Percentiles rank a stretch among this genome's conserved stretches.
Evolutionary conservation across 371 early-diverging fungal genomes (phyloP).

Genomic region (Parasitella parasitica): DNA sequence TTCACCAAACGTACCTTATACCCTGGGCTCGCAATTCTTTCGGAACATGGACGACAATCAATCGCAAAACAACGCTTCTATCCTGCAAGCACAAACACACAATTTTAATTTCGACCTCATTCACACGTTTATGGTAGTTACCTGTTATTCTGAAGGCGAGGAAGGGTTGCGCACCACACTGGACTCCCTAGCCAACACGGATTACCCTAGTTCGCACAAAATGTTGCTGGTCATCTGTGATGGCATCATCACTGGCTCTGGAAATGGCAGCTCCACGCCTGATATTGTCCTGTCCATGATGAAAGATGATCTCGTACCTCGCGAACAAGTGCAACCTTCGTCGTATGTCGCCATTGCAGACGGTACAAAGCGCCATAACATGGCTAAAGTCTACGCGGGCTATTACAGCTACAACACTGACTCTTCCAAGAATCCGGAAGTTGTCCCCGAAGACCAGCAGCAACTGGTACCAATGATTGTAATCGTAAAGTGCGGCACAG

Average conservation of each 20-base stretch:
- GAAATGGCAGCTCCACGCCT: slow-evolving; percentile 67
- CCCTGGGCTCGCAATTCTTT: slow-evolving; percentile 10
- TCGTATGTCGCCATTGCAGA: slow-evolving; percentile 88
- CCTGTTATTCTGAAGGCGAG: slow-evolving; percentile 86
- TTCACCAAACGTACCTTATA: slow-evolving; percentile 15
- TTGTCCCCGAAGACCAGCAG: slow-evolving; percentile 43
- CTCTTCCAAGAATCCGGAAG: slow-evolving; percentile 29
- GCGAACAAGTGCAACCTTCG: slow-evolving; percentile 55
- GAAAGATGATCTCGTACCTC: slow-evolving; percentile 64
- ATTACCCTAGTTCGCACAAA: slow-evolving; percentile 81
- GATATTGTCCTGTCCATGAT: slow-evolving; percentile 75
- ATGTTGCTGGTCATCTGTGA: slow-evolving; percentile 84
- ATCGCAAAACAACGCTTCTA: slow-evolving; percentile 5
- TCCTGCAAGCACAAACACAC: slow-evolving; percentile 28
- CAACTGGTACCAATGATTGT: slow-evolving; percentile 62
- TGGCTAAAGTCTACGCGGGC: slow-evolving; percentile 87
- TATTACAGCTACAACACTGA: slow-evolving; percentile 63
- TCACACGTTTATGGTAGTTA: slow-evolving; percentile 61
- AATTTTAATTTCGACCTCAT: slow-evolving; percentile 51
- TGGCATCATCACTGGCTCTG: slow-evolving; percentile 74
- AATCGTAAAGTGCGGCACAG: slow-evolving; percentile 85
- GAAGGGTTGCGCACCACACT: slow-evolving; percentile 84
- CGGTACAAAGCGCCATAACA: slow-evolving; percentile 85
- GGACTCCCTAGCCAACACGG: slow-evolving; percentile 84
- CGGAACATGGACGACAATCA: slow-evolving; percentile 1